Base-by-base conservation (phyloP, 2,329 filamentous ascomycete species). In the Colletotrichum filicis region DNA sequence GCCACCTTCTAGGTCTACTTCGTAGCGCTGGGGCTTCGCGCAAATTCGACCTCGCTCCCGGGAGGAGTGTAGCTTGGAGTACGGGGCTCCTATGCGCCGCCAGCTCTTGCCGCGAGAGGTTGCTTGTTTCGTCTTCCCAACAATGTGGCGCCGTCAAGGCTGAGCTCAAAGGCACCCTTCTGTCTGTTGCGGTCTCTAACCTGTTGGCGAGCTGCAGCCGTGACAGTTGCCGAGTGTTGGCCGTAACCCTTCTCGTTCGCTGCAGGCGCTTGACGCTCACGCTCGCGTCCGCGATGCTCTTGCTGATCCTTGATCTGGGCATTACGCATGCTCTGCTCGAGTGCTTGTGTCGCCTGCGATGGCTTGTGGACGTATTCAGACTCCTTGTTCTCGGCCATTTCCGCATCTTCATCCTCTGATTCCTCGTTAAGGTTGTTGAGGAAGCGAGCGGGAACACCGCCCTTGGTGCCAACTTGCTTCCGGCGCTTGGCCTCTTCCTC, bases 401-500 rank as follows among this genome's bases (percentile, higher is more conserved):
- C 89, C 8, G 87, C 84, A 30, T 87, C 88, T 30, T 87, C 87
- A 35, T 92, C 92, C 37, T 91, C 88, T 2, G 90, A 87, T 61
- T 90, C 92, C 75, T 94, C 92, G 66, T 94, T 92, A 75, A 97
- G 89, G 7, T 90, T 90, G 28, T 90, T 90, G 7, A 91, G 82
- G 79, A 76, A 83, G 75, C 75, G 87, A 80, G 74, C 72, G 1
- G 79, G 92, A 84, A 79, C 92, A 81, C 85, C 93, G 87, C 78
- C 93, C 89, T 87, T 95, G 87, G 84, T 90, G 86, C 89, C 89
- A 77, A 95, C 89, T 79, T 97, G 94, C 83, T 97, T 97, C 75
- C 95, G 91, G 66, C 95, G 92, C 85, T 98, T 98, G 78, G 91
- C 92, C 83, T 98, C 97, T 81, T 99, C 97, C 83, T 98, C 97